Conservation (phyloP, 257 asterid genomes). For the Plectranthus barbatus region DNA sequence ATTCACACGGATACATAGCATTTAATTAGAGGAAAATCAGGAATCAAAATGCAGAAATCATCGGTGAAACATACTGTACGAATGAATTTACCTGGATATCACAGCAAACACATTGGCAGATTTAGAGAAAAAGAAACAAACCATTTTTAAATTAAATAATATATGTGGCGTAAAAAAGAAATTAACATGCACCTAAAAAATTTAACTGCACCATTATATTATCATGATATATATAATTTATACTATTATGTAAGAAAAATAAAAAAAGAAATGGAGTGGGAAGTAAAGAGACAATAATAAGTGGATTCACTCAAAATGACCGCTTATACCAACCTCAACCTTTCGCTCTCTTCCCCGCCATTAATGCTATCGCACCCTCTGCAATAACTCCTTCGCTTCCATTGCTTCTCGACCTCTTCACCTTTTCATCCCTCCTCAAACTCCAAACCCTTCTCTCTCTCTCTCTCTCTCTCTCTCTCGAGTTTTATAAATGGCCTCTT, state of each 20-base stretch:
- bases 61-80: too few species aligned
- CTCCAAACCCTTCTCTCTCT: too few species aligned
- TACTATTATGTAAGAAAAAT: too few species aligned
- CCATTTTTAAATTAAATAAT: too few species aligned
- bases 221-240: too few species aligned
- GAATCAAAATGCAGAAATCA: neutral
- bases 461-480: neutral
- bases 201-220: too few species aligned
- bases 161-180: too few species aligned
- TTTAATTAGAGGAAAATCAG: neutral
- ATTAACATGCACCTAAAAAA: too few species aligned
- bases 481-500: neutral
- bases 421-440: neutral
- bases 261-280: too few species aligned
- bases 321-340: conserved; percentile 21
- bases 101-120: too few species aligned
- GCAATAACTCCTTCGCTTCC: conserved; percentile 62
- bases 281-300: neutral
- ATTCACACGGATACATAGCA: neutral
- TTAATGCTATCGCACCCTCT: conserved; percentile 74
- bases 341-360: conserved; percentile 35
- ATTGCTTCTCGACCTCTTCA: conserved; percentile 20
- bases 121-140: too few species aligned
- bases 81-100: neutral
- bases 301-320: too few species aligned